Base-by-base conservation (phyloP, 805 yeast genomes). In the Kuraishia borneana region DNA sequence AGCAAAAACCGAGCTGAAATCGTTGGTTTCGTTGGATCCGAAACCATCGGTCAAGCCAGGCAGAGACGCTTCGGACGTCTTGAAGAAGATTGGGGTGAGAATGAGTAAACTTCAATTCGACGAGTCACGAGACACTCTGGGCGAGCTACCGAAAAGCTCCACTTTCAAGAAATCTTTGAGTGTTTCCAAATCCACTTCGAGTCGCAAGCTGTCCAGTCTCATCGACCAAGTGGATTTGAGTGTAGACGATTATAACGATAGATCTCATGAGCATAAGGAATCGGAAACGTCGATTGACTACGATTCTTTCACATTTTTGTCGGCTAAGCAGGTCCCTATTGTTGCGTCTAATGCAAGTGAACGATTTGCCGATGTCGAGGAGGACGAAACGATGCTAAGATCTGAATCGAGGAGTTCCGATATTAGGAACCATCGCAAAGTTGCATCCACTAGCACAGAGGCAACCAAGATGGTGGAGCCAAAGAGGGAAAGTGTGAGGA, bases 291-390 rank as follows among this genome's bases (percentile, higher is more conserved):
- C 52, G 2, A 16, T 45, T 16, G 51, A 50, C 7, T 45, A 44
- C 30, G 58, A 53, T 36, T 40, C 50, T 2, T 52, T 48, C 35
- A 51, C 56, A 36, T 38, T 54, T 12, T 59, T 53, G 35, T 48
- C 57, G 3, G 60, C 58, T 8, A 42, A 47, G 21, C 51, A 53
- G 18, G 42, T 55, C 21, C 54, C 51, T 16, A 41, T 53, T 9
- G 26, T 36, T 26, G 35, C 46, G 2, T 53, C 58, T 12, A 35
- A 40, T 2, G 42, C 45, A 13, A 35, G 32, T 18, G 38, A 35
- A 17, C 44, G 42, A 27, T 54, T 48, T 45, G 57, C 53, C 1
- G 58, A 54, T 41, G 56, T 54, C 3, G 54, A 51, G 23, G 38
- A 32, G n/a, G 44, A 42, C 22, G 31, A 29, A 2, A 36, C 18